Percentiles rank a stretch among this genome's conserved stretches.
phyloP scores from a whole-genome alignment of 2,329 filamentous ascomycete species.

The Penicillium sp. region DNA sequence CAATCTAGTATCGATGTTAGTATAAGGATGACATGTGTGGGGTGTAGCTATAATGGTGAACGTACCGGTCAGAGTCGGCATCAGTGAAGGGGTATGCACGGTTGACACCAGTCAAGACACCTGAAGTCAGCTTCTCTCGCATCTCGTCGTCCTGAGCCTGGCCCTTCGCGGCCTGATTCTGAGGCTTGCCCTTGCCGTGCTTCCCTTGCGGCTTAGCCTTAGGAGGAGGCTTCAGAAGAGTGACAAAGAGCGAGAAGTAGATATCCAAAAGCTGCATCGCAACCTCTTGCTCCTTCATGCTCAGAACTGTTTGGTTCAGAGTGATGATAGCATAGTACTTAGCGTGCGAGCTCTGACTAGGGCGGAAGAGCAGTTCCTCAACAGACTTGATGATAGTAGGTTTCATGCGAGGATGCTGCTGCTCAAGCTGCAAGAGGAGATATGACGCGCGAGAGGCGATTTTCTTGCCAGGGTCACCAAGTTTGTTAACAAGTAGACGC shows the following conservation, averaged over 20 bases:
- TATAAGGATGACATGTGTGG: conserved; percentile 3
- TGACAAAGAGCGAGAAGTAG: conserved; percentile 88
- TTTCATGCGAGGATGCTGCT: conserved; percentile 92
- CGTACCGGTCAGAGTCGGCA: conserved; percentile 74
- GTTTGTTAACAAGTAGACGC: conserved; percentile 90
- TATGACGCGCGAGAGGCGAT: conserved; percentile 93
- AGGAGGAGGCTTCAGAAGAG: conserved; percentile 68
- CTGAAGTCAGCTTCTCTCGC: conserved; percentile 88
- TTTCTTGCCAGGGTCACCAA: conserved; percentile 93
- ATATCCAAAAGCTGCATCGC: conserved; percentile 83
- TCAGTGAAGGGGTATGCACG: conserved; percentile 92
- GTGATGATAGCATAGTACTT: conserved; percentile 98
- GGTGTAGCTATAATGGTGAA: conserved; percentile 1
- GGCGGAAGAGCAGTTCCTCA: conserved; percentile 86
- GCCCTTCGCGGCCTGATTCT: conserved; percentile 40
- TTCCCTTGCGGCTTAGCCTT: conserved; percentile 49
- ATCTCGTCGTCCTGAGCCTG: conserved; percentile 66
- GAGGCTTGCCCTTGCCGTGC: conserved; percentile 52
- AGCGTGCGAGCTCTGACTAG: conserved; percentile 83
- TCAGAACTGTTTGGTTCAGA: conserved; percentile 93
- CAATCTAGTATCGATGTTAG: conserved; percentile 57
- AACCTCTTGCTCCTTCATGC: conserved; percentile 77
- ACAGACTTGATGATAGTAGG: conserved; percentile 80
- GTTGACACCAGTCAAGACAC: conserved; percentile 91
- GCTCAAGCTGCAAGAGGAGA: conserved; percentile 87